Base-by-base conservation (phyloP, 2,329 filamentous ascomycete genomes). In the Arthrobotrys sphaeroides region DNA sequence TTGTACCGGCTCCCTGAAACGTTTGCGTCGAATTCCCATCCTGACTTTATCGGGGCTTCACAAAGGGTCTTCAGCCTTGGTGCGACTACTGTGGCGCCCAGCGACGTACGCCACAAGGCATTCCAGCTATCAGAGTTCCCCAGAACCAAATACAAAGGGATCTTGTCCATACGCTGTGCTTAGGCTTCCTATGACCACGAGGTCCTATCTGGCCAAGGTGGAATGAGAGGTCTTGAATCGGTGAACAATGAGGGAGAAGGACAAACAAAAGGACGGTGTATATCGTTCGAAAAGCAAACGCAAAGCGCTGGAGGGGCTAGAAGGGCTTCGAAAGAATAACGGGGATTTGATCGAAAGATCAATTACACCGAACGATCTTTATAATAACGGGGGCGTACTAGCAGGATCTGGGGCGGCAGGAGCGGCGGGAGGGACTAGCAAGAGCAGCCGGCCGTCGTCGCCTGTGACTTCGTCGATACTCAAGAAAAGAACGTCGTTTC, bases 231-330 rank as follows among this genome's bases (percentile, higher is more conserved):
- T 57, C 49, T 62, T 59, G 49, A 74, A 36, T 64, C 26, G 36
- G 43, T 59, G 62, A 68, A 74, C 33, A 47, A 74, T 74, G 70
- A 33, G 70, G 70, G 70, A 74, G 70, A 74, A 74, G 70, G 70
- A 74, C 45, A 74, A 74, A 40, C 57, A 68, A 26, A 74, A 68
- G 70, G 70, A 68, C 70, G 70, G 70, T 68, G 57, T 68, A 33
- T 31, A 67, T 74, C 70, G 70, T 74, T 74, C 70, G 43, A 74
- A 74, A 43, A 68, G 70, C 55, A 74, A 74, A 68, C 62, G 62
- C 51, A 74, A 74, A 53, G 61, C 47, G 36, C 57, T 74, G 47
- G 70, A 74, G 47, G 70, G 53, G 38, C 38, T 74, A n/a, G 70
- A 74, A 40, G 55, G 61, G 43, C 55, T 68, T 47, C 70, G 70